Percentiles rank a stretch among this genome's conserved stretches.
phyloP scores from a whole-genome alignment of 768 basidiomycete species.

The Termitomyces sp. region DNA sequence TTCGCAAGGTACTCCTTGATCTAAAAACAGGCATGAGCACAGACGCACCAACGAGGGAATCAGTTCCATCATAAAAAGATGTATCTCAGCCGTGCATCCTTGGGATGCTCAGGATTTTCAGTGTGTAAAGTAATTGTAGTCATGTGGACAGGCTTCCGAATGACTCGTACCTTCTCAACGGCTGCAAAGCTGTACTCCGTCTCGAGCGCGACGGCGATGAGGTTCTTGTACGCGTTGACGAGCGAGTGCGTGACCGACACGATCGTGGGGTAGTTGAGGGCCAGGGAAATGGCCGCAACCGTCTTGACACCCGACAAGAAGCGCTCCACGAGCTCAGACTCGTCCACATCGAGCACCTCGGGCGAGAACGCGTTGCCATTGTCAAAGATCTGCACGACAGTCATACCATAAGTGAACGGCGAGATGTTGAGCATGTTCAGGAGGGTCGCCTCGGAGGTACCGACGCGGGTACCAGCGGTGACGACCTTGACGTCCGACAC shows the following conservation, averaged over 20 bases:
- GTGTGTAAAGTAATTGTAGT: slow-evolving; percentile 54
- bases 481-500: slow-evolving; percentile 96
- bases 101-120: slow-evolving; percentile 78
- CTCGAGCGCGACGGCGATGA: slow-evolving; percentile 79
- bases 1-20: slow-evolving; percentile 96
- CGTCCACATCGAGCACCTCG: slow-evolving; percentile 87
- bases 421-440: slow-evolving; percentile 99
- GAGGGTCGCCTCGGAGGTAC: slow-evolving; percentile 93
- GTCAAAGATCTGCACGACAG: slow-evolving; percentile 94
- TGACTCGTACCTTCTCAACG: slow-evolving; percentile 72
- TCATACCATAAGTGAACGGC: slow-evolving; percentile 99
- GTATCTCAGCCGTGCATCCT: slow-evolving; percentile 33
- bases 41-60: too few relatives aligned
- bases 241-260: slow-evolving; percentile 92
- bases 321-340: slow-evolving; percentile 83
- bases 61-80: slow-evolving; percentile 23
- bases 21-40: too few relatives aligned
- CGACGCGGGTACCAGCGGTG: slow-evolving; percentile 86
- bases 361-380: slow-evolving; percentile 89
- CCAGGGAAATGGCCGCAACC: slow-evolving; percentile 93
- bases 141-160: slow-evolving; percentile 12
- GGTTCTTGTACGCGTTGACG: slow-evolving; percentile 99
- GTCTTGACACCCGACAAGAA: slow-evolving; percentile 94
- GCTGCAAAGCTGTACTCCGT: slow-evolving; percentile 96
- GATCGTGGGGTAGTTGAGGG: slow-evolving; percentile 92